Percentiles rank a stretch among this genome's conserved stretches.
Conservation (phyloP, 2,329 filamentous ascomycete species). For the Arthrobotrys sinensis region DNA sequence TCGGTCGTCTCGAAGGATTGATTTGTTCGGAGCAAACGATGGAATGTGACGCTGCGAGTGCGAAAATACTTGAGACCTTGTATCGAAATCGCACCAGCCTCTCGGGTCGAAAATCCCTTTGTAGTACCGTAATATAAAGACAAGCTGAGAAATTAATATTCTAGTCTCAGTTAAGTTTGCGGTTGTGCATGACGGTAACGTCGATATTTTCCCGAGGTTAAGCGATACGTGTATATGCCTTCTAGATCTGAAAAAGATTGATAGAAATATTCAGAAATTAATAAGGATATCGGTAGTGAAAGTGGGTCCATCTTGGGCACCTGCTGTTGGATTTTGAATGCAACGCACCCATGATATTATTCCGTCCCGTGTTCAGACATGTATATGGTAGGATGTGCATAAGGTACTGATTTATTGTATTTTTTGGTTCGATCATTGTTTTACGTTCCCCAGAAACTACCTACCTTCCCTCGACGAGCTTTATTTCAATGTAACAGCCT, state of each 20-base stretch:
- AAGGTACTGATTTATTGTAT: no score
- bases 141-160: background rate
- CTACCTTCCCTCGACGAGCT: no score
- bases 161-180: background rate
- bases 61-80: background rate
- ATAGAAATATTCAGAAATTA: background rate
- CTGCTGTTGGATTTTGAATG: no score
- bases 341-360: no score
- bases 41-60: conserved; percentile 1
- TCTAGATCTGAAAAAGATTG: no score
- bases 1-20: conserved; percentile 38
- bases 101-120: conserved; percentile 13
- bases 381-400: no score
- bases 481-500: no score
- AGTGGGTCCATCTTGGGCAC: no score
- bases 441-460: no score
- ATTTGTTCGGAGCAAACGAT: conserved; percentile 30
- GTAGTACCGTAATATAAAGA: background rate
- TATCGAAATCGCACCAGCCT: conserved; percentile 14
- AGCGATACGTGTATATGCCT: conserved; percentile 4
- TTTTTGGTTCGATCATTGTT: no score
- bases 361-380: no score
- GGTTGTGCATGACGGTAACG: conserved; percentile 11
- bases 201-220: conserved; percentile 24
- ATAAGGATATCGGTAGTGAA: no score